phyloP scores from a whole-genome alignment of 345 rosid genomes.

The Raphanus raphanistrum region DNA sequence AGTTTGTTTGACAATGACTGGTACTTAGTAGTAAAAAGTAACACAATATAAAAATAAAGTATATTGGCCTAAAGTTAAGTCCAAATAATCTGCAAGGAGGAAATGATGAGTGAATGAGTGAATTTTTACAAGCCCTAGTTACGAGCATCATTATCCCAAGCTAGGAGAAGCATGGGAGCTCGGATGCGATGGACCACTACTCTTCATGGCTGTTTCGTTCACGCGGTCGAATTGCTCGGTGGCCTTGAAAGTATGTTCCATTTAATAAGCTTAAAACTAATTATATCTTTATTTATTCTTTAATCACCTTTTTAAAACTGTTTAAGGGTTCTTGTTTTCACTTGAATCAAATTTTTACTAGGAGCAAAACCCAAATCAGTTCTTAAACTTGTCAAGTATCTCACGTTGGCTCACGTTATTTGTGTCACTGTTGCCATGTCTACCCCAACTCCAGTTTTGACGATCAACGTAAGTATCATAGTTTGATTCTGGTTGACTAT shows the following conservation, averaged over 20 bases:
- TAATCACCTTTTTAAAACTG: constrained; percentile 42
- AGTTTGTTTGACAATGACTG: too few relatives aligned
- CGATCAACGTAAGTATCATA: too few relatives aligned
- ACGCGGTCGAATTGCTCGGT: constrained; percentile 93
- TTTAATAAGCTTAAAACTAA: too few relatives aligned
- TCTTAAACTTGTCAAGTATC: constrained; percentile 97
- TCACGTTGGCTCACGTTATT: constrained; percentile 82
- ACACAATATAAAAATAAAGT: too few relatives aligned
- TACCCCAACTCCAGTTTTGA: too few relatives aligned
- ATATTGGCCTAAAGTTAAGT: too few relatives aligned
- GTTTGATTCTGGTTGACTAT: too few relatives aligned
- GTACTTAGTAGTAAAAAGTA: too few relatives aligned
- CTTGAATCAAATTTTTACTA: constrained; percentile 32
- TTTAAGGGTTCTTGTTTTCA: neutral
- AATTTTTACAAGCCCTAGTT: constrained; percentile 37
- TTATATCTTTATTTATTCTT: constrained; percentile 13
- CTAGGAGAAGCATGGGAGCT: constrained; percentile 65
- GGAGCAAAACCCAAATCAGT: constrained; percentile 97
- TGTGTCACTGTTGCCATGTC: too few relatives aligned
- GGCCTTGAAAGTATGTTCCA: constrained; percentile 87
- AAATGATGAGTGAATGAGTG: too few relatives aligned
- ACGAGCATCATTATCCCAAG: constrained; percentile 9
- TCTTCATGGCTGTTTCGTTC: constrained; percentile 95
- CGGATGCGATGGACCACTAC: constrained; percentile 97
- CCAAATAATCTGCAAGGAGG: too few relatives aligned